Percentiles rank a stretch among this genome's conserved stretches.
Evolutionary conservation across 2,329 filamentous ascomycete genomes (phyloP).

Genomic region (Calonectria henricotiae): DNA sequence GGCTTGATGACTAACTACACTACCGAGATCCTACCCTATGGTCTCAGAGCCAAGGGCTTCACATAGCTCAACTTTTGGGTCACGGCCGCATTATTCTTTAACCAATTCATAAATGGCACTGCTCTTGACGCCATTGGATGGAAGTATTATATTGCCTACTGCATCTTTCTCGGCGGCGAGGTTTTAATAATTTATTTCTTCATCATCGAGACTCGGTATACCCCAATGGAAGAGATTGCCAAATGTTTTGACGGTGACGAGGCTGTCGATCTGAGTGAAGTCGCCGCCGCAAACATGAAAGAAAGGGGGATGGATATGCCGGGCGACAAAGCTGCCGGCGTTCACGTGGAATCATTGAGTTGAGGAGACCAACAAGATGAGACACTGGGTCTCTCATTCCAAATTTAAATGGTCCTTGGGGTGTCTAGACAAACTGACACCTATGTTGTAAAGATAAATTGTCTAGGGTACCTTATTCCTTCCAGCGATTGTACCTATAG

Average conservation of each 20-base stretch:
- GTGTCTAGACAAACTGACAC: too few relatives aligned
- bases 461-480: too few relatives aligned
- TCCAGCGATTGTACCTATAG: too few relatives aligned
- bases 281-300: conserved; percentile 35
- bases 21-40: conserved; percentile 51
- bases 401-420: too few relatives aligned
- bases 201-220: conserved; percentile 33
- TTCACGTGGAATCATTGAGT: conserved; percentile 13
- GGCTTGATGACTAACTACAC: conserved; percentile 53
- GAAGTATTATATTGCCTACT: conserved; percentile 45
- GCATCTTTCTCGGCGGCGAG: conserved; percentile 34
- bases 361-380: not conserved
- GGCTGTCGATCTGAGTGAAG: conserved; percentile 31
- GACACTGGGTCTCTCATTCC: not conserved
- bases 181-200: conserved; percentile 40
- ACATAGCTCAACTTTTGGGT: conserved; percentile 44
- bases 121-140: conserved; percentile 38
- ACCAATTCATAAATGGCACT: conserved; percentile 45
- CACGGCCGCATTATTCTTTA: conserved; percentile 41
- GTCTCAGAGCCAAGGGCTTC: conserved; percentile 44
- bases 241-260: conserved; percentile 26
- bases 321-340: not conserved
- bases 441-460: too few relatives aligned
- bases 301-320: conserved; percentile 27
- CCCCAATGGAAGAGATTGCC: conserved; percentile 35